Percentiles rank a stretch among this genome's conserved stretches.
Conservation (phyloP, 768 basidiomycete species). For the Cystoderma amianthinum region DNA sequence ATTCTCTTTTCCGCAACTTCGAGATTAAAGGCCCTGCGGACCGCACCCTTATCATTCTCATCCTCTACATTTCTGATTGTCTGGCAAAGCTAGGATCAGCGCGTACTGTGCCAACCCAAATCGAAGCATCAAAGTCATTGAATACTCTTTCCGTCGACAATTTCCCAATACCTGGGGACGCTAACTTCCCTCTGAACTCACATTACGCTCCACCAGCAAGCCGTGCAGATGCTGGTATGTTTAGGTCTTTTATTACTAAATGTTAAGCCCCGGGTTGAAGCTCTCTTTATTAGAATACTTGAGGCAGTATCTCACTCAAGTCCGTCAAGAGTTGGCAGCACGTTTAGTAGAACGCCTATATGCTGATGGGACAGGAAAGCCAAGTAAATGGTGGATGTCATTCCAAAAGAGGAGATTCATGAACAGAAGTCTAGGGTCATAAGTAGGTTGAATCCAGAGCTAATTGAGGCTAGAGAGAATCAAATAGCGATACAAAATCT, state of each 20-base stretch:
- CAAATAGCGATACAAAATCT: neutral
- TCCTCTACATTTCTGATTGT: conserved; percentile 97
- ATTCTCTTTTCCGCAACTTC: conserved; percentile 98
- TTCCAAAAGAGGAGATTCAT: conserved; percentile 98
- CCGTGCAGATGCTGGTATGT: conserved; percentile 73
- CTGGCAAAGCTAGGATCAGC: conserved; percentile 80
- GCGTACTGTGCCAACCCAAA: conserved; percentile 62
- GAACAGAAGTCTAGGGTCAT: conserved; percentile 81
- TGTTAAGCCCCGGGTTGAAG: conserved; percentile 6
- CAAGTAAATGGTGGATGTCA: conserved; percentile 99
- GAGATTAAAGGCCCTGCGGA: conserved; percentile 99
- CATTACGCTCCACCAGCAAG: conserved; percentile 80
- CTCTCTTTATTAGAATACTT: conserved; percentile 59
- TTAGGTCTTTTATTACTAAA: neutral
- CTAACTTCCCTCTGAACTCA: conserved; percentile 87
- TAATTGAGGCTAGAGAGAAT: conserved; percentile 4
- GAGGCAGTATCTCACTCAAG: conserved; percentile 87
- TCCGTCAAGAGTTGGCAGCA: conserved; percentile 85
- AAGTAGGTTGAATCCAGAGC: too few relatives aligned
- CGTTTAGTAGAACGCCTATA: conserved; percentile 86
- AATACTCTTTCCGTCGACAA: conserved; percentile 92
- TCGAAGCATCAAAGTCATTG: conserved; percentile 81
- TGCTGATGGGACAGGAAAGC: conserved; percentile 87
- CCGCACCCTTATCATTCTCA: conserved; percentile 92
- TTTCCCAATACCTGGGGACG: conserved; percentile 93